These are phyloP conservation scores for Boletales sp. DNA, from an alignment of 768 basidiomycete genomes.

Conservation along the genomic window DNA sequence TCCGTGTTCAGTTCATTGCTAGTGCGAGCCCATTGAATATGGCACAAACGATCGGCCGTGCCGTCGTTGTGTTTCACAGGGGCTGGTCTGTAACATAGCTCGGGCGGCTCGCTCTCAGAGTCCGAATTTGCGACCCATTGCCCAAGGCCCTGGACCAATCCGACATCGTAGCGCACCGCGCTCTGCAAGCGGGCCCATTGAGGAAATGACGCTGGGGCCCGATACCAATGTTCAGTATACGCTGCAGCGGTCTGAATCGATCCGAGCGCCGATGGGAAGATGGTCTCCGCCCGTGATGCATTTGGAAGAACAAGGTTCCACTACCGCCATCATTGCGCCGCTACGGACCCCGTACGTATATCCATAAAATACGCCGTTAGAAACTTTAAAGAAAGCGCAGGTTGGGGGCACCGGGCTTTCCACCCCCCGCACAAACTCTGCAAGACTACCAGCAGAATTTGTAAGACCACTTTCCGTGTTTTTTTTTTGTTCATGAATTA, in stretches of 20 bases:
- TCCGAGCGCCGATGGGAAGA: background rate
- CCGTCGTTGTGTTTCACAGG: conserved; percentile 16
- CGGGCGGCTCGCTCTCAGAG: conserved; percentile 20
- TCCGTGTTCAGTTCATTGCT: conserved; percentile 2
- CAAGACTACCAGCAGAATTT: conserved; percentile 7
- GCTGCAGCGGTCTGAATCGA: conserved; percentile 5
- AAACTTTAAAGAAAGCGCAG: conserved; percentile 3
- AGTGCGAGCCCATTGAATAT: conserved; percentile 19
- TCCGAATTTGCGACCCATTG: conserved; percentile 10
- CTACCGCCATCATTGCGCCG: background rate
- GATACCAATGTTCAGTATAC: conserved; percentile 1
- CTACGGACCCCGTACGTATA: conserved; percentile 13
- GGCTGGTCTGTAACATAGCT: conserved; percentile 11
- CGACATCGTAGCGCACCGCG: conserved; percentile 1
- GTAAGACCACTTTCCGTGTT: conserved; percentile 8
- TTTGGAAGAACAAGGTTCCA: conserved; percentile 5
- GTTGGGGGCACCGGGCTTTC: background rate
- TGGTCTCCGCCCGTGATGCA: background rate
- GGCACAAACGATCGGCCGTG: conserved; percentile 17
- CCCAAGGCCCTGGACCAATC: conserved; percentile 8
- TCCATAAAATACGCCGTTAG: background rate
- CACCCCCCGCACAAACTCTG: background rate
- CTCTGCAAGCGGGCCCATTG: conserved; percentile 4
- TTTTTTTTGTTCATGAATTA: background rate
- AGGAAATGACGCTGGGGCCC: conserved; percentile 5